Evolutionary conservation across 2,329 filamentous ascomycete genomes (phyloP), one percentile per base, ranked within the genome.

Genomic region (Ophiocordyceps unilateralis): DNA sequence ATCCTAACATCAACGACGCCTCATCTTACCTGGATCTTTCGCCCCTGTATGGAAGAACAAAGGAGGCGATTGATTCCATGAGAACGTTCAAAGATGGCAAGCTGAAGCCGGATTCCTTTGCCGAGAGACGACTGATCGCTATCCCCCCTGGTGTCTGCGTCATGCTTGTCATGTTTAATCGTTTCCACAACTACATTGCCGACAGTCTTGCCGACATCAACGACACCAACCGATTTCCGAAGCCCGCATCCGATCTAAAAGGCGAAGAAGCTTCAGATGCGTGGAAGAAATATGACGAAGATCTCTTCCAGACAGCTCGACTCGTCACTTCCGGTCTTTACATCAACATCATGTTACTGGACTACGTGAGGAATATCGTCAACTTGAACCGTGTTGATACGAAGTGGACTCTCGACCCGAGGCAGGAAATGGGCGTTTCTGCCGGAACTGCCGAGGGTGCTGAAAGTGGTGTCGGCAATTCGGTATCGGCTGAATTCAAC

Each of bases 401-500:
- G 2, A 81, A 78, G 3, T 93, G 84, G 83, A 85, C 81, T 1
- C 69, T 93, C 23, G 83, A 91, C 52, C 85, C 84, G 1, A 72
- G 85, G 21, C 71, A 75, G 12, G 75, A 82, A 50, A 81, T 79
- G 59, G 77, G 72, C 34, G 69, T 69, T 1, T 59, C 67, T 2
- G 64, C 58, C 0, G 69, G 67, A 48, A 78, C 68, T 8, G 66
- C 68, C 24, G 59, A 71, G 2, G 72, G 74, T 1, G 74, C 81
- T 0, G 76, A 83, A 39, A 70, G 77, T 21, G 86, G 83, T 36
- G 75, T 82, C 0, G 86, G 86, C 42, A 93, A 91, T 53, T 78
- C 82, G 49, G 83, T 89, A 5, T 89, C 83, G 0, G 83, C 82
- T 3, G 86, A 93, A 63, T 93, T 93, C 68, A 93, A 91, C 55